phyloP scores from a whole-genome alignment of 768 basidiomycete species.

The Amanita exitialis region DNA sequence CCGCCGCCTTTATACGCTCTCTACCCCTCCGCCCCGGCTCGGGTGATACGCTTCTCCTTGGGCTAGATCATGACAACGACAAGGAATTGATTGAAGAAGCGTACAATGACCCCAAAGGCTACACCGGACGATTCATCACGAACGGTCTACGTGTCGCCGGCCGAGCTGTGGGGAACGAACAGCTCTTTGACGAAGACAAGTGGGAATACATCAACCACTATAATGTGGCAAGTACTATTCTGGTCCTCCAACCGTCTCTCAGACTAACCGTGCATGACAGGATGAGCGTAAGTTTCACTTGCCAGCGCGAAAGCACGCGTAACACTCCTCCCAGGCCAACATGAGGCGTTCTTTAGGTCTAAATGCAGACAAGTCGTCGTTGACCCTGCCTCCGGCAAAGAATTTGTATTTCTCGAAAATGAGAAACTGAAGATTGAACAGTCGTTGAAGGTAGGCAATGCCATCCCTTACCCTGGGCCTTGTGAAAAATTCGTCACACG shows the following conservation, averaged over 20 bases:
- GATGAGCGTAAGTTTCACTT: constrained; percentile 17
- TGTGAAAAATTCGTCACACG: background rate
- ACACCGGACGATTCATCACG: constrained; percentile 73
- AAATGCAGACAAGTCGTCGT: constrained; percentile 45
- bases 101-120: constrained; percentile 74
- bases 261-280: constrained; percentile 10
- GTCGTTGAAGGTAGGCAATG: constrained; percentile 63
- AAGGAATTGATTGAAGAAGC: constrained; percentile 67
- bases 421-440: constrained; percentile 83
- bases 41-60: constrained; percentile 80
- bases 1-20: constrained; percentile 62
- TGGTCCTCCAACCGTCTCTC: background rate
- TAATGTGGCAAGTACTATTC: constrained; percentile 24
- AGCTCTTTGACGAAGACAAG: constrained; percentile 49
- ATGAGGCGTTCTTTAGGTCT: constrained; percentile 80
- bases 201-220: constrained; percentile 72
- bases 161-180: constrained; percentile 53
- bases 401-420: constrained; percentile 47
- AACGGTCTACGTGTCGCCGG: constrained; percentile 73
- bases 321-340: constrained; percentile 40
- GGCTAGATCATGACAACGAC: constrained; percentile 81
- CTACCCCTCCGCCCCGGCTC: constrained; percentile 67
- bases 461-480: background rate
- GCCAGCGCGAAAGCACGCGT: background rate
- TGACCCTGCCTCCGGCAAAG: constrained; percentile 33